phyloP scores from a whole-genome alignment of 176 grass and related monocot genomes.

The Oryza nivara region DNA sequence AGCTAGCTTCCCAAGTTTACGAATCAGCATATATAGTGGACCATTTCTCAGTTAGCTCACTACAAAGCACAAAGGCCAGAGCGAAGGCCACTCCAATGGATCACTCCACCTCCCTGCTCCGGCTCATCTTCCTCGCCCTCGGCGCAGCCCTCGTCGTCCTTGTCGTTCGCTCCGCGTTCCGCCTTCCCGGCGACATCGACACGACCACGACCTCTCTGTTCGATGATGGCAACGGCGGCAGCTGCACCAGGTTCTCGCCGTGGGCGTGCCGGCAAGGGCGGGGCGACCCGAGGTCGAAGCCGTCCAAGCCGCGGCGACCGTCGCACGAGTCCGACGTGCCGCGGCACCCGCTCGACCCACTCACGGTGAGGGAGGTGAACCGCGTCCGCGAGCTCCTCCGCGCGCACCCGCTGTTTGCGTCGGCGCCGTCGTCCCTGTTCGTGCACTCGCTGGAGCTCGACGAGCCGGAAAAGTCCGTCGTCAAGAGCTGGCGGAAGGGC shows the following conservation, averaged over 20 bases:
- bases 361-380: slow-evolving; percentile 68
- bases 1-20: too few relatives aligned
- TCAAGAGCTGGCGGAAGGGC: slow-evolving; percentile 50
- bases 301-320: neutral
- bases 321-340: slow-evolving; percentile 56
- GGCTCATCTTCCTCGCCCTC: slow-evolving; percentile 63
- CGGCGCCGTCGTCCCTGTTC: slow-evolving; percentile 57
- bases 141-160: slow-evolving; percentile 59
- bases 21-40: neutral
- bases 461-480: slow-evolving; percentile 68
- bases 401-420: slow-evolving; percentile 56
- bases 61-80: neutral
- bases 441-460: slow-evolving; percentile 78
- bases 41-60: neutral
- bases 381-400: slow-evolving; percentile 63
- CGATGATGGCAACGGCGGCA: neutral
- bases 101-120: slow-evolving; percentile 61
- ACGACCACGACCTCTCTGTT: slow-evolving; percentile 19
- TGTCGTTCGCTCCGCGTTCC: slow-evolving; percentile 49
- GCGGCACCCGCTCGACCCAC: slow-evolving; percentile 70
- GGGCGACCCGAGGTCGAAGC: neutral
- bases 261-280: slow-evolving; percentile 33
- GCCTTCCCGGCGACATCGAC: slow-evolving; percentile 41
- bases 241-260: slow-evolving; percentile 57
- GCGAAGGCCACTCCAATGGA: slow-evolving; percentile 27